Percentiles rank a stretch among this genome's conserved stretches.
phyloP scores from a whole-genome alignment of 2,329 filamentous ascomycete species.

The Sarocladium brachiariae region DNA sequence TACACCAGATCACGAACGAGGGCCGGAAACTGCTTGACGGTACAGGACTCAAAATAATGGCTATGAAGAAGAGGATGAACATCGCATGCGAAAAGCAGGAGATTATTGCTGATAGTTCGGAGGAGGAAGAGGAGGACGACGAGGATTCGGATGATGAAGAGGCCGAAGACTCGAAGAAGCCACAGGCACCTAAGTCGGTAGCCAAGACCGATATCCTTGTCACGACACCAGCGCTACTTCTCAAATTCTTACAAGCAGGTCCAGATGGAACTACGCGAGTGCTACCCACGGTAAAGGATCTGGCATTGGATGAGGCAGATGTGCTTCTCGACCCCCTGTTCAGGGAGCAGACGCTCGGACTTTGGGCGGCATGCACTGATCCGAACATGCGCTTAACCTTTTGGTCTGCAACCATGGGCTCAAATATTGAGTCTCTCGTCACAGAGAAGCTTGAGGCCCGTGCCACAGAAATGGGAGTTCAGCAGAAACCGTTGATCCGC shows the following conservation, averaged over 20 bases:
- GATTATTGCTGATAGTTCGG: constrained; percentile 21
- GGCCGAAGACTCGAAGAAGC: constrained; percentile 15
- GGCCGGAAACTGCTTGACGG: constrained; percentile 71
- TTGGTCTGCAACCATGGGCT: constrained; percentile 97
- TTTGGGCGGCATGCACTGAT: constrained; percentile 75
- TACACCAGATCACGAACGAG: constrained; percentile 76
- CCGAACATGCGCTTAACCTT: constrained; percentile 66
- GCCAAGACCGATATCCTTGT: constrained; percentile 32
- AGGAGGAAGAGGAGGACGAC: constrained; percentile 29
- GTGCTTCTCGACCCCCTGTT: constrained; percentile 89
- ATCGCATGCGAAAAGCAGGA: constrained; percentile 45
- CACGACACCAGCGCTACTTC: constrained; percentile 52
- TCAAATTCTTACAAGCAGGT: constrained; percentile 58
- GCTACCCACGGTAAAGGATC: constrained; percentile 61
- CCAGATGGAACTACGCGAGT: constrained; percentile 38
- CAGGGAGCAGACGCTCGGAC: constrained; percentile 74
- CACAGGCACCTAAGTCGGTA: constrained; percentile 18
- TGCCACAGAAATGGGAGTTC: constrained; percentile 29
- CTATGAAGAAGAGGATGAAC: constrained; percentile 80
- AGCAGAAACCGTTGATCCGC: constrained; percentile 57
- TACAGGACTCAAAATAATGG: constrained; percentile 71
- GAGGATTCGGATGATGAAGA: constrained; percentile 28
- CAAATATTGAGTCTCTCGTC: constrained; percentile 77
- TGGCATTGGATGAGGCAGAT: constrained; percentile 91
- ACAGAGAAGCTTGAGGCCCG: constrained; percentile 58